Evolutionary conservation across 768 basidiomycete species (phyloP).

Genomic region (Boletales sp.): DNA sequence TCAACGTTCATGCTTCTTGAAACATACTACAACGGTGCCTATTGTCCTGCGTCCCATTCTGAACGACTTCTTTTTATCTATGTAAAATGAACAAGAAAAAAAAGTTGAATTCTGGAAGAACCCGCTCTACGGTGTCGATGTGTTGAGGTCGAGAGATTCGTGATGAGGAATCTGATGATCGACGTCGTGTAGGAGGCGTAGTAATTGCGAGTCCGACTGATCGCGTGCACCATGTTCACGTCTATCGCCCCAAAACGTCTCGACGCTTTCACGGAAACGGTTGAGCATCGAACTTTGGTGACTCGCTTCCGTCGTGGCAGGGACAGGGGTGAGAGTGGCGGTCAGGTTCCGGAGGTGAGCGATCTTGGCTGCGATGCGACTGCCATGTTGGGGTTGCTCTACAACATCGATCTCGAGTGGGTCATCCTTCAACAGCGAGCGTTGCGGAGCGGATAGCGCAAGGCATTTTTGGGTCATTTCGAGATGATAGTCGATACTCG

Average conservation of each 20-base stretch:
- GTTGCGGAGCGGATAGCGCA: constrained; percentile 1
- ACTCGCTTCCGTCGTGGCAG: constrained; percentile 16
- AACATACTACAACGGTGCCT: too few relatives aligned
- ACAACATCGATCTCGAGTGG: background rate
- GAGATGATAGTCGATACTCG: constrained; percentile 19
- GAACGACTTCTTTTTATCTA: background rate
- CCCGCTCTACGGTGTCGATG: constrained; percentile 15
- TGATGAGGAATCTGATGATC: constrained; percentile 4
- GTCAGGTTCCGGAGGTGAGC: constrained; percentile 17
- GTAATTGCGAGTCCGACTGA: constrained; percentile 2
- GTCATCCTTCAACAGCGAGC: background rate
- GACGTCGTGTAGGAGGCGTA: background rate
- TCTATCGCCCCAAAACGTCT: constrained; percentile 18
- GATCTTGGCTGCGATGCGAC: constrained; percentile 21
- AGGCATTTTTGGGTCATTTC: constrained; percentile 16
- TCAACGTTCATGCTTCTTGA: too few relatives aligned
- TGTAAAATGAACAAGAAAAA: background rate
- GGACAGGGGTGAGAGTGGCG: constrained; percentile 19
- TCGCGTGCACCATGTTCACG: constrained; percentile 1
- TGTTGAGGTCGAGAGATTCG: constrained; percentile 4
- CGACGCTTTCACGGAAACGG: constrained; percentile 18
- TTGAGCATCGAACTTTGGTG: constrained; percentile 12
- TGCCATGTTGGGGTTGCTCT: constrained; percentile 9
- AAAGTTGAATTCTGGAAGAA: constrained; percentile 17
- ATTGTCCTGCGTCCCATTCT: background rate